Evolutionary conservation across 805 yeast species (phyloP), one percentile per base, ranked within the genome.

Genomic region (Suhomyces vadensis): DNA sequence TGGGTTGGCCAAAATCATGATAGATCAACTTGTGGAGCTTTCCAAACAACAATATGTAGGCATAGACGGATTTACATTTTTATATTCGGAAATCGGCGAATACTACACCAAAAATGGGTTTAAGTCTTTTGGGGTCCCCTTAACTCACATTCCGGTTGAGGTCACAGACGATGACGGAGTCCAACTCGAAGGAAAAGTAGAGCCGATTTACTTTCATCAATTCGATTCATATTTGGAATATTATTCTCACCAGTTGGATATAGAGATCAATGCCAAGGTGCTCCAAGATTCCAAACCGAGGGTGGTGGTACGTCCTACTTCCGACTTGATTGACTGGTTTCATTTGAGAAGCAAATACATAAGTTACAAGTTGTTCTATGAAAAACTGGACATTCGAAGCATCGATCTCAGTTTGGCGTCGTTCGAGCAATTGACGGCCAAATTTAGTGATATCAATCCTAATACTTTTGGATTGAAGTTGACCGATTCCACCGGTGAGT

Each of bases 11-110:
- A 49, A 54, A 19, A 56, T 69, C 21, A 71, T 72, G 76, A 54
- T 69, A 21, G 71, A 69, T 47, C 58, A 63, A 47, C 45, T 69
- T 37, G 64, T 67, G 31, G 61, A 64, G 17, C 37, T 49, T 19
- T 51, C 60, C 20, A 58, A 57, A 45, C 54, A 56, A 10, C 43
- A 41, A 11, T 42, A 43, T 17, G 38, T 67, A 24, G 71, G 69
- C 2, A 43, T 43, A 2, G 63, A 63, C 29, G 75, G 74, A 1
- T 69, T 60, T 45, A 56, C 58, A 6, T 65, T 66, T 47, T 60
- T 72, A 43, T 71, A 71, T 51, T 68, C 74, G 2, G 77, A 72
- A 48, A 62, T 72, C 8, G 75, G 75, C 8, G 75, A 72, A 41
- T 72, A 68, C 55, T 72, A 72, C 48, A 43, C 56, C 37, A 58